Base-by-base conservation (phyloP, 78 protist genomes). In the Anaeramoeba ignava region DNA sequence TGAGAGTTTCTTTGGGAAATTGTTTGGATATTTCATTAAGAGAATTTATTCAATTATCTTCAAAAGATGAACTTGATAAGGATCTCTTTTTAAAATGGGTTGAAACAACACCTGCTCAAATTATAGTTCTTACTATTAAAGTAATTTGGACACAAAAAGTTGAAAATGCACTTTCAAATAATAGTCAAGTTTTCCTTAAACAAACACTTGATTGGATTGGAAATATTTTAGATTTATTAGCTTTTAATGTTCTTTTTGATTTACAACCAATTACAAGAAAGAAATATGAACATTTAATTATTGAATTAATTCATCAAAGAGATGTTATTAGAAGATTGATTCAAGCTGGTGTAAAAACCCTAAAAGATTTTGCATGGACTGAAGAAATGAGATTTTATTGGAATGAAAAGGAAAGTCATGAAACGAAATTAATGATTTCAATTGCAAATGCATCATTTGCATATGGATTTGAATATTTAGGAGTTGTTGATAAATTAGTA, bases 391-490 rank as follows among this genome's bases (percentile, higher is more conserved):
- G 99, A 42, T 91, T 84, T 90, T 94, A 95, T 83, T 89, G 81
- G 83, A 89, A 93, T 78, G 54, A 8, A 27, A 17, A 80, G 17
- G 17, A 80, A 8, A 80, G 17, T 38, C 8, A 17, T 17, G 17
- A 36, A 27, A 17, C 8, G 17, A 80, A 36, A 38, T 87, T 93
- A 38, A n/a, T 1, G 38, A 91, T 95, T 41, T 81, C 85, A 79
- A 89, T 93, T 84, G 97, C 98, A 81, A 86, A 96, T 87, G 98
- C 97, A 0, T 0, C 0, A 0, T 89, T 93, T 84, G 36, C 8
- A 37, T 95, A 97, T 87, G 93, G 98, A 37, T 95, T 83, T 79
- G 99, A 98, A 88, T 97, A 97, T 87, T 94, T 95, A 12, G 99
- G 99, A 38, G 93, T 94, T 38, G 86, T 81, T 2, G 99, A 94